A percentile compares a stretch with the other conserved stretches of the same genome.
Evolutionary conservation across 2,329 filamentous ascomycete genomes (phyloP).

Genomic region (Neofusicoccum parvum): DNA sequence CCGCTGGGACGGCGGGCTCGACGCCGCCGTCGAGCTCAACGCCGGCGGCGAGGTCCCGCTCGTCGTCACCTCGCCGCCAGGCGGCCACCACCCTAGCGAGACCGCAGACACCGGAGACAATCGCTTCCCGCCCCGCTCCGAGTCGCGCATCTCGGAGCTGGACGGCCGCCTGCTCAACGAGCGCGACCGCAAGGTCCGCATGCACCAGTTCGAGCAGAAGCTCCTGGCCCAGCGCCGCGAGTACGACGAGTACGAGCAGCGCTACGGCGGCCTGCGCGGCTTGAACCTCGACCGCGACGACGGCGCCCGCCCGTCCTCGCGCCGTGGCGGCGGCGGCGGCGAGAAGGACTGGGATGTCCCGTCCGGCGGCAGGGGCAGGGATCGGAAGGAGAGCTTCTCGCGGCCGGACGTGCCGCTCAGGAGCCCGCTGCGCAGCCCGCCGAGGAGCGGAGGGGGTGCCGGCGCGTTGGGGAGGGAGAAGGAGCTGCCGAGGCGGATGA

Average conservation of each 20-base stretch:
- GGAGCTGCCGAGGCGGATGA: constrained; percentile 12
- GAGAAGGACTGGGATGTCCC: neutral
- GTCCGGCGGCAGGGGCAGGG: neutral
- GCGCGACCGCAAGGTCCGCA: constrained; percentile 11
- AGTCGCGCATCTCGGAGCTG: neutral
- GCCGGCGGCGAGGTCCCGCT: neutral
- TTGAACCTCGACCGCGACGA: neutral
- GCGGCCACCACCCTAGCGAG: no score
- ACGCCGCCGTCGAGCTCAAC: neutral
- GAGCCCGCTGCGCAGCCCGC: constrained; percentile 9
- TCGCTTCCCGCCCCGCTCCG: neutral
- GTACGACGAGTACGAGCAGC: constrained; percentile 5
- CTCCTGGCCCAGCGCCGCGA: neutral
- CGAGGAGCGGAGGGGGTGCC: neutral
- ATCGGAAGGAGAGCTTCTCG: neutral
- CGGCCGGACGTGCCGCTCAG: constrained; percentile 1
- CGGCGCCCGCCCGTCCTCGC: neutral
- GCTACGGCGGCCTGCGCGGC: neutral
- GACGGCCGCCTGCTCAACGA: constrained; percentile 13
- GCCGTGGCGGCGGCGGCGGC: neutral
- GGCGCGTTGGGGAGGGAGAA: neutral
- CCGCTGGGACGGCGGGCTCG: constrained; percentile 23
- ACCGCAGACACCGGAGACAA: neutral
- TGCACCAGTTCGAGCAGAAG: constrained; percentile 15
- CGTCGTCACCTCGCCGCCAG: neutral